phyloP scores from a whole-genome alignment of 2,329 filamentous ascomycete genomes.

The Penicillium sp. region DNA sequence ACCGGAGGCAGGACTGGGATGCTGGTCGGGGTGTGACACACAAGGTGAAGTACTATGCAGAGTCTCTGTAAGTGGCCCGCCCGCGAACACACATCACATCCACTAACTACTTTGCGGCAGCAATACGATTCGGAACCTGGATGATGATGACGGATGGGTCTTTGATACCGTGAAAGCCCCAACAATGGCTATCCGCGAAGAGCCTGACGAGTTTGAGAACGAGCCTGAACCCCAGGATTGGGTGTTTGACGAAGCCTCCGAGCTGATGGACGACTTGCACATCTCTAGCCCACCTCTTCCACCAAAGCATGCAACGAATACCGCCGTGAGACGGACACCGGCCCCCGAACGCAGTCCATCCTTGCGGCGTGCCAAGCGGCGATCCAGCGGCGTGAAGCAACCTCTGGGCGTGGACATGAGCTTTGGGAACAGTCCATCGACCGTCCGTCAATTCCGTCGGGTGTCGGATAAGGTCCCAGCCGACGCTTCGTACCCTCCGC shows the following conservation, averaged over 20 bases:
- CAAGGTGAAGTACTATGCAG: slow-evolving; percentile 81
- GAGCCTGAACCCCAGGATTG: slow-evolving; percentile 20
- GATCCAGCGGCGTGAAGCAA: slow-evolving; percentile 53
- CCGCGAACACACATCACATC: no score
- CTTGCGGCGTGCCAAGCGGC: slow-evolving; percentile 36
- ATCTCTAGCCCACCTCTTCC: no score
- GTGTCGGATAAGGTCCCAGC: slow-evolving; percentile 64
- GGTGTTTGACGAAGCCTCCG: no score
- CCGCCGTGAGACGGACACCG: slow-evolving; percentile 30
- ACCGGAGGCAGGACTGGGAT: slow-evolving; percentile 71
- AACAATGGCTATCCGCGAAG: no score
- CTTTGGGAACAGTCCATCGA: slow-evolving; percentile 87
- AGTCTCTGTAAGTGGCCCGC: no score
- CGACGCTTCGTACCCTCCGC: no score
- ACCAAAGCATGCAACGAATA: slow-evolving; percentile 41
- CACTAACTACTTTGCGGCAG: no score
- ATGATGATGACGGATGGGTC: slow-evolving; percentile 88
- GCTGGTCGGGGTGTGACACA: slow-evolving; percentile 59
- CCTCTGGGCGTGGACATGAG: slow-evolving; percentile 82
- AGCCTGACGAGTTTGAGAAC: no score
- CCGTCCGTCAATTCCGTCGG: slow-evolving; percentile 80
- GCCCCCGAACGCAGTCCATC: no score
- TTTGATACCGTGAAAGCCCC: slow-evolving; percentile 80
- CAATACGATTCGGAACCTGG: no score
- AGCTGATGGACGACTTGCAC: slow-evolving; percentile 32